Evolutionary conservation across 2,329 filamentous ascomycete genomes (phyloP).

Genomic region (Kalmusia sp.): DNA sequence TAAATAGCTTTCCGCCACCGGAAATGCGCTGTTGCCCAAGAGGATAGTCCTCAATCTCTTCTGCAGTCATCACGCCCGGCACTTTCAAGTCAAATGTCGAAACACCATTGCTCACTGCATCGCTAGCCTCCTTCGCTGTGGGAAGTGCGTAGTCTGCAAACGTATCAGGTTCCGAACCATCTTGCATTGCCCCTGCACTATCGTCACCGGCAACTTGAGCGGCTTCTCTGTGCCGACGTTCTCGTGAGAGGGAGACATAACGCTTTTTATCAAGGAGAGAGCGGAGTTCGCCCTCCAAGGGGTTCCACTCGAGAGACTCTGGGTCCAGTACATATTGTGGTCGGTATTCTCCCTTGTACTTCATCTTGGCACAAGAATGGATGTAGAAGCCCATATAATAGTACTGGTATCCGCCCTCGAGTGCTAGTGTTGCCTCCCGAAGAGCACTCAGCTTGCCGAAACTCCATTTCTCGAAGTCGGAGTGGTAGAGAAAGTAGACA

Average conservation of each 20-base stretch:
- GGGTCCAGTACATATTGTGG: slow-evolving; percentile 79
- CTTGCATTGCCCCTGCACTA: neutral
- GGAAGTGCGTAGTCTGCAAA: slow-evolving; percentile 33
- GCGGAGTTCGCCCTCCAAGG: slow-evolving; percentile 61
- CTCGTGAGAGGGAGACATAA: slow-evolving; percentile 57
- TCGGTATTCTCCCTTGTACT: slow-evolving; percentile 80
- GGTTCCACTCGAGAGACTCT: slow-evolving; percentile 68
- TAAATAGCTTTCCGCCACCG: slow-evolving; percentile 46
- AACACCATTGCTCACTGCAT: slow-evolving; percentile 43
- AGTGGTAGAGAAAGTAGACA: slow-evolving; percentile 84
- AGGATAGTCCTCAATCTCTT: slow-evolving; percentile 61
- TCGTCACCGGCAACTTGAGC: neutral
- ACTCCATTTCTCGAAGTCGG: slow-evolving; percentile 71
- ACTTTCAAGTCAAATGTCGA: slow-evolving; percentile 68
- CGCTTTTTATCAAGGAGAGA: slow-evolving; percentile 61
- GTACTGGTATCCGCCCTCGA: slow-evolving; percentile 73
- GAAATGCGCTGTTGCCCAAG: slow-evolving; percentile 66
- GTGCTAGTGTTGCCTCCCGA: slow-evolving; percentile 73
- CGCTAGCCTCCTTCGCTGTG: slow-evolving; percentile 37
- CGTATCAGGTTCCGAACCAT: slow-evolving; percentile 15
- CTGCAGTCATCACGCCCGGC: slow-evolving; percentile 68
- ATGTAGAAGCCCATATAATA: slow-evolving; percentile 90
- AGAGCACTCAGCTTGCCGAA: slow-evolving; percentile 80
- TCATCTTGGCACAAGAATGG: slow-evolving; percentile 81
- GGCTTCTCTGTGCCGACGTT: slow-evolving; percentile 34